Evolutionary conservation across 2,329 filamentous ascomycete species (phyloP).

Genomic region (Nannizzia gypsea): DNA sequence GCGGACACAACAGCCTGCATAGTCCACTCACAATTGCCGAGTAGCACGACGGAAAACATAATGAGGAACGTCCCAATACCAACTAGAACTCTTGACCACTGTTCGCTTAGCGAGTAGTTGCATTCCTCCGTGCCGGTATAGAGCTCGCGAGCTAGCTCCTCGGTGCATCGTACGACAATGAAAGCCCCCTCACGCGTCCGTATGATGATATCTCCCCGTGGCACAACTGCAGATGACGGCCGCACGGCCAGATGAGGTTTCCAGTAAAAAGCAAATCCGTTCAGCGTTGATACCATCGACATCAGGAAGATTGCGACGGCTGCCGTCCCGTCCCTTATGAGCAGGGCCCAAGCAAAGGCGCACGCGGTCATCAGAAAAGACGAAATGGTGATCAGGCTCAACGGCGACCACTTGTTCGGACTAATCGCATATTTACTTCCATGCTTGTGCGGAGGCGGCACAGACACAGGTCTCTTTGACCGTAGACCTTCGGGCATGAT

Average conservation of each 20-base stretch:
- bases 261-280: constrained; percentile 50
- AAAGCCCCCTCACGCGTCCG: constrained; percentile 50
- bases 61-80: constrained; percentile 47
- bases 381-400: constrained; percentile 43
- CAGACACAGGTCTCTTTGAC: constrained; percentile 1
- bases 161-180: constrained; percentile 45
- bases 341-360: constrained; percentile 16
- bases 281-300: constrained; percentile 42
- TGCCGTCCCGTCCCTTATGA: constrained; percentile 41
- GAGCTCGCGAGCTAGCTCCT: constrained; percentile 51
- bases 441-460: not conserved
- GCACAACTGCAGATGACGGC: constrained; percentile 39
- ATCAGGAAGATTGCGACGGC: constrained; percentile 43
- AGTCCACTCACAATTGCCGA: constrained; percentile 52
- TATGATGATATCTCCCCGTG: constrained; percentile 49
- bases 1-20: constrained; percentile 48
- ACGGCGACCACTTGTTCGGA: constrained; percentile 38
- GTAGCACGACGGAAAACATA: constrained; percentile 49
- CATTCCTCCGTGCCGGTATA: constrained; percentile 52
- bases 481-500: constrained; percentile 2
- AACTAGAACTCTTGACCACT: constrained; percentile 44
- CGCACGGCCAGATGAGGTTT: constrained; percentile 44
- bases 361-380: constrained; percentile 33
- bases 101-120: constrained; percentile 40
- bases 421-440: constrained; percentile 10